Evolutionary conservation across 164 flowering plant species (phyloP).

Genomic region (Protea cynaroides): DNA sequence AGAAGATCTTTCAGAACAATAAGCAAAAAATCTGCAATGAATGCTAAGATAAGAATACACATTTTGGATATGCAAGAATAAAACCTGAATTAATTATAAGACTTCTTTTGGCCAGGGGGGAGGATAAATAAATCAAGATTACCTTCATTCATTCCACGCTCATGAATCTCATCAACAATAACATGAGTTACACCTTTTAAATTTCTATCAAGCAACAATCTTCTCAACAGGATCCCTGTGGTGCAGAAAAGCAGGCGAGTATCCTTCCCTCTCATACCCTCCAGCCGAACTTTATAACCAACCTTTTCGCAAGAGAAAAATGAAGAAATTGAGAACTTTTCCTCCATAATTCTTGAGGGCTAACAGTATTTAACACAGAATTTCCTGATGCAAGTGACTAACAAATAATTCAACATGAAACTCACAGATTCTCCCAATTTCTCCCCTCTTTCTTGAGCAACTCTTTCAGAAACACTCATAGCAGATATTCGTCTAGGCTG

Average conservation of each 20-base stretch:
- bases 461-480: constrained; percentile 94
- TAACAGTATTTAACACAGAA: background rate
- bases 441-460: constrained; percentile 93
- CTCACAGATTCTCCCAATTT: constrained; percentile 90
- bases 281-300: constrained; percentile 94
- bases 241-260: constrained; percentile 97
- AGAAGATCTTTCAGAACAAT: constrained; percentile 83
- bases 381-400: background rate
- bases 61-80: constrained; percentile 7
- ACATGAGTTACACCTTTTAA: constrained; percentile 90
- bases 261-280: constrained; percentile 89
- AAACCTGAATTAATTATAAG: constrained; percentile 2
- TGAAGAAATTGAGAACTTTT: background rate
- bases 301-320: constrained; percentile 42
- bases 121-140: background rate
- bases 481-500: constrained; percentile 98
- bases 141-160: constrained; percentile 99
- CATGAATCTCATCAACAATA: constrained; percentile 96
- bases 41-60: constrained; percentile 16
- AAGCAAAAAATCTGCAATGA: constrained; percentile 72
- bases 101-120: too few species aligned
- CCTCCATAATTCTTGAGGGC: background rate
- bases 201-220: constrained; percentile 79
- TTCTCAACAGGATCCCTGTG: constrained; percentile 86
- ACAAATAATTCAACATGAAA: constrained; percentile 3